Evolutionary conservation across 2,329 filamentous ascomycete species (phyloP).

Genomic region (Chrysoporthe austroafricana): DNA sequence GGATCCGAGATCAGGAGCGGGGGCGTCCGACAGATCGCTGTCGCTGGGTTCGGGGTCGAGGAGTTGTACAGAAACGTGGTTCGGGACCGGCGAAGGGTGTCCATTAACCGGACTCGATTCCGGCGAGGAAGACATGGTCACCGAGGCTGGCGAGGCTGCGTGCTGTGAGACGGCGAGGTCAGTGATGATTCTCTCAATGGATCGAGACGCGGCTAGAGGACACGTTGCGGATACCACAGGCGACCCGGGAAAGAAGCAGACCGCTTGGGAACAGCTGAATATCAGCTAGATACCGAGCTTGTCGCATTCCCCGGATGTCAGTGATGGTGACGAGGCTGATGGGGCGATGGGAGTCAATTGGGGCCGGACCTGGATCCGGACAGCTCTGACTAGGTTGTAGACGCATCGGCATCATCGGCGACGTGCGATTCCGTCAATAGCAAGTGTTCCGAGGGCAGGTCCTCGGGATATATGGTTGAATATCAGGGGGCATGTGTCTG

Average conservation of each 20-base stretch:
- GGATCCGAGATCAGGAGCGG: constrained; percentile 49
- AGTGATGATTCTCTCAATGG: constrained; percentile 46
- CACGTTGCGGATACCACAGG: constrained; percentile 36
- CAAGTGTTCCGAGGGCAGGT: constrained; percentile 33
- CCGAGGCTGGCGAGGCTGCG: constrained; percentile 65
- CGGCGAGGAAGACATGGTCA: constrained; percentile 66
- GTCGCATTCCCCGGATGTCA: constrained; percentile 48
- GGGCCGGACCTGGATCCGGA: constrained; percentile 34
- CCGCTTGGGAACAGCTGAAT: constrained; percentile 31
- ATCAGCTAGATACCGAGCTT: constrained; percentile 41
- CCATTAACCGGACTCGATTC: constrained; percentile 69
- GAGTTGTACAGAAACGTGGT: constrained; percentile 46
- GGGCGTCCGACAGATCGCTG: constrained; percentile 76
- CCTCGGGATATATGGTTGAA: constrained; percentile 35
- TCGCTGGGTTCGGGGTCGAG: constrained; percentile 62
- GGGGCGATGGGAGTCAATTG: constrained; percentile 50
- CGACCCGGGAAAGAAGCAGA: constrained; percentile 40
- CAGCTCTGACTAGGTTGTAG: constrained; percentile 31
- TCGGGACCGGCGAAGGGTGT: constrained; percentile 59
- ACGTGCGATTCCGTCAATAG: constrained; percentile 43
- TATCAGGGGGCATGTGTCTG: constrained; percentile 42
- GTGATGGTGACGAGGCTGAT: constrained; percentile 55
- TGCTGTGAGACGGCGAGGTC: constrained; percentile 56
- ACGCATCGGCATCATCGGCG: constrained; percentile 40
- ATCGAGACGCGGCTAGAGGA: constrained; percentile 32